Base-by-base conservation (phyloP, 768 basidiomycete genomes). In the Mycena haematopus region DNA sequence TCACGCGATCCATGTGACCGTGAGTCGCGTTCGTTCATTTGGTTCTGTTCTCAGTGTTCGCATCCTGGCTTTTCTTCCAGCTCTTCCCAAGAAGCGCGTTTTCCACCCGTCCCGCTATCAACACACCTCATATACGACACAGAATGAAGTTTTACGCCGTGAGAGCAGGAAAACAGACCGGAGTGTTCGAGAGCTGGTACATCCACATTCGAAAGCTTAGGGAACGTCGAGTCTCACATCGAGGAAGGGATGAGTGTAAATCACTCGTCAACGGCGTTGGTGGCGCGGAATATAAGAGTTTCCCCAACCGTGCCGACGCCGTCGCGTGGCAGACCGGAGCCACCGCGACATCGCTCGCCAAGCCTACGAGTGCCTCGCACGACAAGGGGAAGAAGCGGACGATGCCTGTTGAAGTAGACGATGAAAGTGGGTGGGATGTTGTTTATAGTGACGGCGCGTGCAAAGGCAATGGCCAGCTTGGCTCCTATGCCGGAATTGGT, bases 391-490 rank as follows among this genome's bases (percentile, higher is more conserved):
- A 81, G 66, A 78, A 80, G 66, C 75, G 76, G 24, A 67, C 57
- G 9, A 65, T 66, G 40, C 56, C 69, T 6, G 13, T 62, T 13
- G 68, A 75, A 25, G 67, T 77, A 1, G 21, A 10, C 29, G 77
- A 79, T 29, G 77, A 77, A 56, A 62, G 58, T 8, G 68, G 58
- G 33, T 78, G 71, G 67, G 75, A 79, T 56, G 77, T 90, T 14
- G 95, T 95, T 1, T 96, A 93, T 68, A 89, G 84, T 21, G 96
- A 98, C 73, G 96, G 96, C 13, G 90, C 94, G 7, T 95, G 93
- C 66, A 86, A 84, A 69, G 86, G 88, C 2, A 98, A 98, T 71
- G 96, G 96, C 0, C 76, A 86, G 70, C 31, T 29, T 3, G 85
- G 82, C 1, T 82, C 91, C 0, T 66, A 84, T 44, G 96, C 93